These are phyloP conservation scores for Solanum hybrid DNA, from an alignment of 305 asterid genomes.

Conservation along the genomic window DNA sequence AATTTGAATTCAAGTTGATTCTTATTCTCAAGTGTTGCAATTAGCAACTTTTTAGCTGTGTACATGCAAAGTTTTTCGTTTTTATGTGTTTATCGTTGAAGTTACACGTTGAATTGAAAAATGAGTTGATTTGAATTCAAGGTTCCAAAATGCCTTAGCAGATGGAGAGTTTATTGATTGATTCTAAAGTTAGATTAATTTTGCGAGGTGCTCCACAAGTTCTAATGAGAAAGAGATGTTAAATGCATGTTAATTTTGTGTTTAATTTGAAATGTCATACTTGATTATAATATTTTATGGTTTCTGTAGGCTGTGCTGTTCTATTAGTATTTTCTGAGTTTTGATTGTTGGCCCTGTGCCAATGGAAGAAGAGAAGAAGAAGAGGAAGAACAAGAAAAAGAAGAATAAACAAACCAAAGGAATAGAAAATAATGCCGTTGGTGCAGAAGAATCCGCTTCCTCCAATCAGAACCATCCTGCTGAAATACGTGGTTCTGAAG, in stretches of 20 bases:
- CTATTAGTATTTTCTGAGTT: not conserved
- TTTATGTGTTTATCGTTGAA: not conserved
- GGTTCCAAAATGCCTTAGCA: not conserved
- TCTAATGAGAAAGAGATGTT: not conserved
- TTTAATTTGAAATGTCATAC: not conserved
- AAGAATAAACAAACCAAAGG: slow-evolving; percentile 22
- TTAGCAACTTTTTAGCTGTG: not conserved
- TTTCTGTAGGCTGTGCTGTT: not conserved
- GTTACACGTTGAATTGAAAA: not conserved
- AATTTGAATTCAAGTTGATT: not conserved
- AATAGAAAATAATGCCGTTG: not conserved
- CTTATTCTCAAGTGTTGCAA: not conserved
- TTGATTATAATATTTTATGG: not conserved
- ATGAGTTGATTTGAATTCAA: not conserved
- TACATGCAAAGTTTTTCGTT: not conserved
- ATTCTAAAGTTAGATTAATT: not conserved
- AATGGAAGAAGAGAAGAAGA: slow-evolving; percentile 28
- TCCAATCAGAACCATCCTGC: slow-evolving; percentile 9
- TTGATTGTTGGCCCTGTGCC: not conserved
- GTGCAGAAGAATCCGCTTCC: slow-evolving; percentile 7
- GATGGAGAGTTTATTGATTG: not conserved
- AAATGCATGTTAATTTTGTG: not conserved
- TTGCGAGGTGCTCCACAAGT: not conserved
- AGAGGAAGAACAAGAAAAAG: slow-evolving; percentile 20
- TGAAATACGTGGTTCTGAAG: slow-evolving; percentile 4